Percentiles rank a stretch among this genome's conserved stretches.
These are phyloP conservation scores for Lunasporangiospora selenospora DNA, from an alignment of 192 early-diverging fungal species.

Conservation along the genomic window DNA sequence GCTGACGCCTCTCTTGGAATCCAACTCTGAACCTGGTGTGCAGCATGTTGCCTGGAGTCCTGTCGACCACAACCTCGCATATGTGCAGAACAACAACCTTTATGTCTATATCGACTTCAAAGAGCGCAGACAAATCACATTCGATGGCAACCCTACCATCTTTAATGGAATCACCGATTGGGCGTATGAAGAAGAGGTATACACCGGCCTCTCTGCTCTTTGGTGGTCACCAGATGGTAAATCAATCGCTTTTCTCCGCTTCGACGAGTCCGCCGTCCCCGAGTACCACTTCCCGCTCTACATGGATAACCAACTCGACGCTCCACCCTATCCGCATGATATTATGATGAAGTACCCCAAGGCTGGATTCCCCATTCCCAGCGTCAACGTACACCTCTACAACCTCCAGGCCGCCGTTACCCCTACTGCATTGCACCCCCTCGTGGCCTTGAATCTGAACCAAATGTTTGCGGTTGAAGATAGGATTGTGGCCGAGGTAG, in stretches of 20 bases:
- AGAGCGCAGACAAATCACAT: slow-evolving; percentile 78
- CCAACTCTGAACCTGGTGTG: slow-evolving; percentile 50
- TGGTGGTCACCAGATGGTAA: slow-evolving; percentile 91
- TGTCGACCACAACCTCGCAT: slow-evolving; percentile 76
- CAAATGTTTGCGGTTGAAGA: slow-evolving; percentile 69
- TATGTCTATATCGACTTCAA: slow-evolving; percentile 75
- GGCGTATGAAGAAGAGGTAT: slow-evolving; percentile 98
- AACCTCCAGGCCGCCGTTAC: slow-evolving; percentile 26
- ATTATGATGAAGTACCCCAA: slow-evolving; percentile 91
- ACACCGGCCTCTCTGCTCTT: slow-evolving; percentile 65
- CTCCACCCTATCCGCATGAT: slow-evolving; percentile 70
- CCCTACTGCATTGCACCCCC: slow-evolving; percentile 17
- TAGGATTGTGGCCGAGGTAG: slow-evolving; percentile 81
- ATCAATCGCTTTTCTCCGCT: slow-evolving; percentile 81
- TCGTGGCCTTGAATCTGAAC: slow-evolving; percentile 19
- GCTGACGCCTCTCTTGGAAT: slow-evolving; percentile 63
- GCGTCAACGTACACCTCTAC: slow-evolving; percentile 76
- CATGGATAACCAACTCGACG: slow-evolving; percentile 58
- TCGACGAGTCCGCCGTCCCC: slow-evolving; percentile 86
- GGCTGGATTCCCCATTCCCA: slow-evolving; percentile 87
- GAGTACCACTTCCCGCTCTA: slow-evolving; percentile 79
- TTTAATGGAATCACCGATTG: slow-evolving; percentile 98
- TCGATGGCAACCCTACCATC: slow-evolving; percentile 79
- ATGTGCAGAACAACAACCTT: slow-evolving; percentile 89
- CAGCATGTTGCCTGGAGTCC: slow-evolving; percentile 83